Conservation (phyloP, 176 grass and related monocot species). For the Oropetium thomaeum region DNA sequence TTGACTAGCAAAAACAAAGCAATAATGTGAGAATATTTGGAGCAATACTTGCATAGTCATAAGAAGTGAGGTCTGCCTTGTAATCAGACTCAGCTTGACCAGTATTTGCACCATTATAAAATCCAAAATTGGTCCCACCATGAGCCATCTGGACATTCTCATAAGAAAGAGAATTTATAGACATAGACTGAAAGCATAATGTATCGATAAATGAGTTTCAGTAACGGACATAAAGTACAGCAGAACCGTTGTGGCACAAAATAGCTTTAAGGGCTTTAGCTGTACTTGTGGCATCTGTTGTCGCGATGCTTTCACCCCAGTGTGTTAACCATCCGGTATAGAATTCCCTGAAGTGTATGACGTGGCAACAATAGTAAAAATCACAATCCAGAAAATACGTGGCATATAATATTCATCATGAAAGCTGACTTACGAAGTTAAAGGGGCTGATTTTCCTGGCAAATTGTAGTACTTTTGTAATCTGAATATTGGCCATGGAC, state of each 20-base stretch:
- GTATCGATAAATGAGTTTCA: constrained; percentile 20
- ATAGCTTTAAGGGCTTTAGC: constrained; percentile 67
- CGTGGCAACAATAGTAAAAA: constrained; percentile 9
- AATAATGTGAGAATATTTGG: not conserved
- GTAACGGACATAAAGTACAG: constrained; percentile 91
- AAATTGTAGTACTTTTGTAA: constrained; percentile 88
- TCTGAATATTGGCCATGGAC: constrained; percentile 75
- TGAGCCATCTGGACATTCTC: constrained; percentile 88
- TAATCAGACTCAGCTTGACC: constrained; percentile 85
- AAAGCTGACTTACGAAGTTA: constrained; percentile 62
- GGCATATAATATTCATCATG: not conserved
- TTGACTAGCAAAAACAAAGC: constrained; percentile 9
- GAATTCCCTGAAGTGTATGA: constrained; percentile 70
- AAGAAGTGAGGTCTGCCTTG: constrained; percentile 87
- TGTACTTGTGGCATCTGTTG: constrained; percentile 59
- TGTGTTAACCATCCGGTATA: constrained; percentile 98
- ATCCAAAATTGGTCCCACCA: constrained; percentile 97
- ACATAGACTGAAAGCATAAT: constrained; percentile 31
- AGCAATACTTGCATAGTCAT: constrained; percentile 76
- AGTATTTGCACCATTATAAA: constrained; percentile 97
- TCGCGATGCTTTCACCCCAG: constrained; percentile 76
- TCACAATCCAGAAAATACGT: not conserved
- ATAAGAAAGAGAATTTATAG: constrained; percentile 29
- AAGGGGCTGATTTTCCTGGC: constrained; percentile 87
- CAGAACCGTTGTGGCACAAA: constrained; percentile 84